phyloP scores from a whole-genome alignment of 176 grass and related monocot genomes.

The Avena atlantica region DNA sequence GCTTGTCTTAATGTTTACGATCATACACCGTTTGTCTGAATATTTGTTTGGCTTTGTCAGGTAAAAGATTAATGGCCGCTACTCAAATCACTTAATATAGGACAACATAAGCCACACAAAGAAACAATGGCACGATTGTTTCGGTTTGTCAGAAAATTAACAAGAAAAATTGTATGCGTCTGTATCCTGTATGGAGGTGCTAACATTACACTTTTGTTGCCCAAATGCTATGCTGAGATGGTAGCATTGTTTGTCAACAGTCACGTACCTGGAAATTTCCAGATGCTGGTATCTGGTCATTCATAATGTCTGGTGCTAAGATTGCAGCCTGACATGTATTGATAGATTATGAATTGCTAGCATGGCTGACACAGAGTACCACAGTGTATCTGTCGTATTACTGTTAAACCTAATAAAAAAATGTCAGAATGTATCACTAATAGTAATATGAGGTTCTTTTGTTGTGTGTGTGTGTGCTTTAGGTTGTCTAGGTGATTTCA shows the following conservation, averaged over 20 bases:
- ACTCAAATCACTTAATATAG: not conserved
- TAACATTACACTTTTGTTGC: not conserved
- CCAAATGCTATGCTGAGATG: not conserved
- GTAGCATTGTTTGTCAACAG: not conserved
- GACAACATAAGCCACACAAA: not conserved
- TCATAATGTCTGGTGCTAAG: not conserved
- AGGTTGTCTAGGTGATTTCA: constrained; percentile 34
- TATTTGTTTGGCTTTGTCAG: constrained; percentile 4
- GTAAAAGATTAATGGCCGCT: not conserved
- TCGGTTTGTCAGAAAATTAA: constrained; percentile 14
- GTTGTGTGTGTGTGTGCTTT: not conserved
- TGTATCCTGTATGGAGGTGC: not conserved
- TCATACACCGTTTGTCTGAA: not conserved
- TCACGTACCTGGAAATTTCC: not conserved
- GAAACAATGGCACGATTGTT: not conserved
- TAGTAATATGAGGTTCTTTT: not conserved
- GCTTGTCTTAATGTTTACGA: not conserved
- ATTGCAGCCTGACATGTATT: not conserved
- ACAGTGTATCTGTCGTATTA: not conserved
- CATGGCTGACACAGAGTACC: not conserved
- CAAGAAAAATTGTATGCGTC: not conserved
- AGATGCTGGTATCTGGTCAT: not conserved
- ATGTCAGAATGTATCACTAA: constrained; percentile 20
- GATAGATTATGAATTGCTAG: not conserved
- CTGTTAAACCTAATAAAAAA: constrained; percentile 27